A percentile compares a stretch with the other conserved stretches of the same genome.
Conservation (phyloP, 306 rosid genomes). For the Medicago arabica region DNA sequence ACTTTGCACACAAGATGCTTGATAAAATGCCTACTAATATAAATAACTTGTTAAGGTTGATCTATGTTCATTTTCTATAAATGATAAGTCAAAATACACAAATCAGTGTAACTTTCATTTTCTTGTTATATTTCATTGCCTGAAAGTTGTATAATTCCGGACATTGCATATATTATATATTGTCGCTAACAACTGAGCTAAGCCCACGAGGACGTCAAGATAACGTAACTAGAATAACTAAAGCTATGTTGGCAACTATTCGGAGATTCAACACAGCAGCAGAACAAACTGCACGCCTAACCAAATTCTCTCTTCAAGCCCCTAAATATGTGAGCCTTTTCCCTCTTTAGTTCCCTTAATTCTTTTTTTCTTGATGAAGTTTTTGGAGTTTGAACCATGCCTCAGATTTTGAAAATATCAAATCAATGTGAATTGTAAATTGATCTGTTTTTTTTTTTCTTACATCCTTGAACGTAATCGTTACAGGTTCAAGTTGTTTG, state of each 20-base stretch:
- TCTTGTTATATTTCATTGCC: background rate
- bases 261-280: constrained; percentile 56
- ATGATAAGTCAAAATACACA: too few relatives aligned
- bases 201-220: background rate
- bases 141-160: background rate
- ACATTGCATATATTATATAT: too few relatives aligned
- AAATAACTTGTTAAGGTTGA: too few relatives aligned
- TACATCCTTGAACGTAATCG: constrained; percentile 3
- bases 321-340: constrained; percentile 62
- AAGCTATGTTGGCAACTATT: constrained; percentile 48
- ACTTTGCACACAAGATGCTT: background rate
- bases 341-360: background rate
- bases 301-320: constrained; percentile 72
- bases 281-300: constrained; percentile 61
- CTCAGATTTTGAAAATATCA: too few relatives aligned
- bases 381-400: background rate
- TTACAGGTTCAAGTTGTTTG: constrained; percentile 80
- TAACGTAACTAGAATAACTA: background rate
- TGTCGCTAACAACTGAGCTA: too few relatives aligned
- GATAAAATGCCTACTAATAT: background rate
- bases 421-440: too few relatives aligned
- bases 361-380: background rate
- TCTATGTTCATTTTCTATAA: too few relatives aligned
- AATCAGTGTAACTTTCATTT: too few relatives aligned
- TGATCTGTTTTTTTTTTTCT: background rate